These are phyloP conservation scores for Westerdykella ornata DNA, from an alignment of 2,329 filamentous ascomycete genomes.

Conservation along the genomic window DNA sequence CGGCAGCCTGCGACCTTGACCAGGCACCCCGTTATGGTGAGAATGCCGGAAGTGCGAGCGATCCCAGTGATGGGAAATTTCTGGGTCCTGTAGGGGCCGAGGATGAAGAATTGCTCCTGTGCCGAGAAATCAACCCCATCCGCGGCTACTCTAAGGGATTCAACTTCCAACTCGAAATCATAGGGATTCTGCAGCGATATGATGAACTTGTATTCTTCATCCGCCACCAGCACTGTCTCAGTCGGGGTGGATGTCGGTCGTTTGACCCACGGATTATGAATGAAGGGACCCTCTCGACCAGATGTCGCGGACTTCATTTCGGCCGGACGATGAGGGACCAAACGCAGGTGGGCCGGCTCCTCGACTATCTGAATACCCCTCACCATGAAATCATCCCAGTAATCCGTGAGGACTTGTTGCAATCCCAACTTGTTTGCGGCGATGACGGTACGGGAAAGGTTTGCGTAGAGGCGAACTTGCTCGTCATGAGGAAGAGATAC, in stretches of 20 bases:
- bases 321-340: constrained; percentile 30
- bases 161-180: constrained; percentile 85
- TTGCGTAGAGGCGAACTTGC: constrained; percentile 74
- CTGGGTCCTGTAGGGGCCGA: constrained; percentile 80
- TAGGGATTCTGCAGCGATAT: constrained; percentile 90
- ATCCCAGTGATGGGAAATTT: constrained; percentile 64
- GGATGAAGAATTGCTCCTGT: constrained; percentile 55
- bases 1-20: constrained; percentile 77
- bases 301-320: constrained; percentile 27
- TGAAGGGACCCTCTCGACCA: constrained; percentile 65
- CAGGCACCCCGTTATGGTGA: constrained; percentile 70
- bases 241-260: constrained; percentile 49
- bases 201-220: constrained; percentile 69
- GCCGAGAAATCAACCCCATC: constrained; percentile 68
- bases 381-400: constrained; percentile 95
- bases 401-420: constrained; percentile 65
- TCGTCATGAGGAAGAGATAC: constrained; percentile 72
- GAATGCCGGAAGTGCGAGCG: constrained; percentile 58
- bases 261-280: constrained; percentile 90
- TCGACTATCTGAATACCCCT: constrained; percentile 64
- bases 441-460: constrained; percentile 74
- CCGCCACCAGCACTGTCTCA: constrained; percentile 68
- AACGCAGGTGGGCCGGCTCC: constrained; percentile 19
- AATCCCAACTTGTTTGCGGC: constrained; percentile 72
- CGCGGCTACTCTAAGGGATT: constrained; percentile 68